Evolutionary conservation across 768 basidiomycete species (phyloP), one percentile per base, ranked within the genome.

Genomic region (Tylopilus felleus): DNA sequence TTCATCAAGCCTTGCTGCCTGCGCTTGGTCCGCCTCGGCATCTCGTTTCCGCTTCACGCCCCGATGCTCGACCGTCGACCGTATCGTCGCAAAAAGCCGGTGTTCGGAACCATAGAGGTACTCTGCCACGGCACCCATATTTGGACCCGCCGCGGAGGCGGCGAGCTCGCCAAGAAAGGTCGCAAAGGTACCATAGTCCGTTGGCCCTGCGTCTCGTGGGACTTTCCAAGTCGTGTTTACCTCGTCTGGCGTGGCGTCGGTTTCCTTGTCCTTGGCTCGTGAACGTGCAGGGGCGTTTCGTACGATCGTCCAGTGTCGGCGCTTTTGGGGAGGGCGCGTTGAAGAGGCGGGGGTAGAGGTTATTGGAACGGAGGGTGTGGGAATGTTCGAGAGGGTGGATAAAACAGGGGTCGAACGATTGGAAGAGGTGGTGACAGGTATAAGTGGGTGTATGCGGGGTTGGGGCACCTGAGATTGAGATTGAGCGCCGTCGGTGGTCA

Each of bases 101-200:
- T 55, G 54, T 21, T 67, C 66, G 0, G 60, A 54, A 0, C 58
- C 60, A 29, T 53, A 58, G 2, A 60, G 33, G 48, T 38, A 56
- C 23, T 58, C 64, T 8, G 49, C 44, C 3, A 38, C 29, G 21
- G 71, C 46, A 3, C 60, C 55, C 4, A 28, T 16, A 13, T 70
- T 47, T 39, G 64, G 56, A 40, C 67, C 63, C 36, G 45, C 35
- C 1, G 74, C 63, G 10, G 74, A 68, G 8, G 66, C 69, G 1
- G 67, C 70, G 2, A 76, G 64, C 36, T 73, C 74, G 8, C 79
- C 81, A 0, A 77, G 71, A 5, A 90, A 70, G 5, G 73, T 56
- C 0, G 85, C 77, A 60, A 83, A 83, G 21, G 81, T 77, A 2
- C 88, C 88, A 60, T 77, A 87, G 63, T 90, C 88, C 0, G 74